phyloP scores from a whole-genome alignment of 169 alveolate species.

The Pseudocohnilembus persalinus region DNA sequence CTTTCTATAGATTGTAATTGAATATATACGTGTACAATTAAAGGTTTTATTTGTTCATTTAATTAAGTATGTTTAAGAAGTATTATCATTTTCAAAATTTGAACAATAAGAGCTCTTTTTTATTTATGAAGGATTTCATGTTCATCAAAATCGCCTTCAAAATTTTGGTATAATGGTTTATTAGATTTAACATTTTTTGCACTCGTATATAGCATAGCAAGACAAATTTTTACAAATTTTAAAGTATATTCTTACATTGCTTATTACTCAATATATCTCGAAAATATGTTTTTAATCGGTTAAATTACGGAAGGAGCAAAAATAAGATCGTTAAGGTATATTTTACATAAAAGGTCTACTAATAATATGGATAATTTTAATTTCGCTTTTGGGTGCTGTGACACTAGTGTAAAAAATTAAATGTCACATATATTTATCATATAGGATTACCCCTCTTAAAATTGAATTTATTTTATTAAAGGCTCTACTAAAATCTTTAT shows the following conservation, averaged over 20 bases:
- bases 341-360: conserved; percentile 69
- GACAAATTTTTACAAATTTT: conserved; percentile 18
- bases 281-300: conserved; percentile 25
- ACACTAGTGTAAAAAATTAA: conserved; percentile 51
- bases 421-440: conserved; percentile 19
- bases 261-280: conserved; percentile 28
- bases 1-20: conserved; percentile 19
- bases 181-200: conserved; percentile 13
- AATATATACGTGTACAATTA: conserved; percentile 38
- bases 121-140: conserved; percentile 32
- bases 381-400: conserved; percentile 65
- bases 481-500: conserved; percentile 35
- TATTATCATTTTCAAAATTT: conserved; percentile 35
- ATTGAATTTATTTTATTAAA: conserved; percentile 28
- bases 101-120: conserved; percentile 43
- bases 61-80: conserved; percentile 15
- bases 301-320: conserved; percentile 10
- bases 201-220: conserved; percentile 36
- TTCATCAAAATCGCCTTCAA: conserved; percentile 15
- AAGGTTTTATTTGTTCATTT: conserved; percentile 43
- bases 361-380: conserved; percentile 58
- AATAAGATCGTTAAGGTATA: conserved; percentile 34
- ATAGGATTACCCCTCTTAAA: not conserved
- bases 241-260: conserved; percentile 38
- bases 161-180: conserved; percentile 10